Evolutionary conservation across 108 stramenopile genomes (phyloP), one percentile per base, ranked within the genome.

Genomic region (Asterionellopsis glacialis): DNA sequence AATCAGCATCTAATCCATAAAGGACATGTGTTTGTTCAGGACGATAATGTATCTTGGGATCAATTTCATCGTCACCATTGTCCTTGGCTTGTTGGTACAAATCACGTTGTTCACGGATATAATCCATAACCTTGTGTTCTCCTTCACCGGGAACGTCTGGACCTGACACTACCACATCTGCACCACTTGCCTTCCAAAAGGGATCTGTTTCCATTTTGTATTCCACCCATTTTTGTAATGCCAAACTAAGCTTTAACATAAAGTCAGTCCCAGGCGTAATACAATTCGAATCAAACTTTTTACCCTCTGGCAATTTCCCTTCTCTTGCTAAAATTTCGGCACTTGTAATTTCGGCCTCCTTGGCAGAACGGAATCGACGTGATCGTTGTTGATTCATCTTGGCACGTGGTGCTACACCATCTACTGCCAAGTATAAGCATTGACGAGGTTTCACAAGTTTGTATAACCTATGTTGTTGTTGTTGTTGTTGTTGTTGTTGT

Each of bases 301-400:
- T 66, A 15, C 50, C 65, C 23, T 82, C 85, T 28, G 72, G 76
- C 19, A 75, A 59, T 42, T 61, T 71, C 48, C 83, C 87, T 65
- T 85, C 82, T 16, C 87, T 71, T 0, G 95, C 93, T 11, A 97
- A 51, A 28, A 96, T 51, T 41, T 87, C 89, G 21, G 95, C 91
- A 23, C 92, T 77, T 55, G 87, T 41, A 39, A 79, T 66, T 77
- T 96, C 96, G 5, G 92, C 84, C 68, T 98, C 98, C 68, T 94
- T 94, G 56, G 94, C 85, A 1, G 81, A 75, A 12, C 96, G 91
- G 64, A 98, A 98, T n/a, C 98, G 90, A 45, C 98, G 84, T 9
- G 89, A 86, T 15, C 98, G 93, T 73, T 99, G 99, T 67, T 99
- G 99, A 68, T 99, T 99, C 97, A 98, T 97, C 73, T 99, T 99